phyloP scores from a whole-genome alignment of 257 asterid species.

The Henckelia pumila region DNA sequence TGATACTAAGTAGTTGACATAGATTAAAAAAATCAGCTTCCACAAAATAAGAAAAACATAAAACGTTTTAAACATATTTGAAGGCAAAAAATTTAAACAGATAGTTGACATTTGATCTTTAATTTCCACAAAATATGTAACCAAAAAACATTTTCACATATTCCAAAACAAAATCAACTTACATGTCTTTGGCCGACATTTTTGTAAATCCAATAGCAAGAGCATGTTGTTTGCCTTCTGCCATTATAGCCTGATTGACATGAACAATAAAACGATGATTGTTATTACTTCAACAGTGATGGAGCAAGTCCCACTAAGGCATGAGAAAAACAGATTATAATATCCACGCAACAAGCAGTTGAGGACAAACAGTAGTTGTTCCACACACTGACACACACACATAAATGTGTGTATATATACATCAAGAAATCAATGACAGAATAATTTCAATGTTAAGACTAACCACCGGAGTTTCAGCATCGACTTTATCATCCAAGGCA shows the following conservation, averaged over 20 bases:
- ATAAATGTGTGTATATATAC: not conserved
- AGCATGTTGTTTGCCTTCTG: conserved; percentile 98
- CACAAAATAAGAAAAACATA: not conserved
- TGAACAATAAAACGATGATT: conserved; percentile 2
- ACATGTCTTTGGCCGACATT: conserved; percentile 94
- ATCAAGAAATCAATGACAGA: conserved; percentile 16
- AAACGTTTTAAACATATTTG: not conserved
- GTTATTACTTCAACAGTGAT: conserved; percentile 8
- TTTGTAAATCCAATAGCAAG: conserved; percentile 97
- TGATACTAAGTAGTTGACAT: conserved; percentile 2
- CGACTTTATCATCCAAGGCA: conserved; percentile 82
- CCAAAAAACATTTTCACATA: not conserved
- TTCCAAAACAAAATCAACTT: conserved; percentile 39
- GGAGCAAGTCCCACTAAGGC: conserved; percentile 3
- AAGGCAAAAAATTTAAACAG: conserved; percentile 53
- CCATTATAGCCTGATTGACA: conserved; percentile 86
- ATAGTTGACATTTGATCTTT: not conserved
- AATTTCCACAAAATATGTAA: not conserved
- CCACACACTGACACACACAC: conserved; percentile 2
- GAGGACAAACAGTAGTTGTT: conserved; percentile 10
- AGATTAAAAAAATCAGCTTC: conserved; percentile 2
- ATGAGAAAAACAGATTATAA: not conserved
- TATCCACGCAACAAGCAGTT: not conserved
- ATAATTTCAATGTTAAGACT: conserved; percentile 22
- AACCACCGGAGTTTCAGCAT: conserved; percentile 92